These are phyloP conservation scores for Claviceps sorghi DNA, from an alignment of 2,329 filamentous ascomycete genomes.

Conservation along the genomic window DNA sequence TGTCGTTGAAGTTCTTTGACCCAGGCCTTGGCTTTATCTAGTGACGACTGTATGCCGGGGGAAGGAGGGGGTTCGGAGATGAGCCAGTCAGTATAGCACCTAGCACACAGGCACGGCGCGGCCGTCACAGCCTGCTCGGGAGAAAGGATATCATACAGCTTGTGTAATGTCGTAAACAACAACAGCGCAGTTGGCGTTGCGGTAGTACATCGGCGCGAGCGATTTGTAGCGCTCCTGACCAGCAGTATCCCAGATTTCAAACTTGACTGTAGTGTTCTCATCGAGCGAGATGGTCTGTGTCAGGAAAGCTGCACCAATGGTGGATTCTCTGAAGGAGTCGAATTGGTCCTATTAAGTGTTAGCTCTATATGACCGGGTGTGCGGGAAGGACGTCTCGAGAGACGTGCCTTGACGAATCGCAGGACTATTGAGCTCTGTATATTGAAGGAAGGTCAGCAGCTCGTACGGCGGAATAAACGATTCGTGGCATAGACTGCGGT, in stretches of 20 bases:
- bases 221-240: conserved; percentile 99
- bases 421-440: conserved; percentile 85
- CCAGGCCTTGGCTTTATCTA: conserved; percentile 99
- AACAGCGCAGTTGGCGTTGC: conserved; percentile 97
- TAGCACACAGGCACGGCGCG: not conserved
- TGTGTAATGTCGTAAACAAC: conserved; percentile 99
- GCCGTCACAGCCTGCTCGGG: not conserved
- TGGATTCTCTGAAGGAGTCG: conserved; percentile 91
- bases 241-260: conserved; percentile 98
- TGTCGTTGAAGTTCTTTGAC: conserved; percentile 97
- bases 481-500: not conserved
- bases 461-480: conserved; percentile 2
- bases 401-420: conserved; percentile 88
- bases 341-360: conserved; percentile 69
- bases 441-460: conserved; percentile 9
- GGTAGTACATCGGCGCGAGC: conserved; percentile 97
- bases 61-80: no score
- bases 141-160: conserved; percentile 50
- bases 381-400: not conserved
- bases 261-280: conserved; percentile 97
- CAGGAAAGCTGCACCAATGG: conserved; percentile 94
- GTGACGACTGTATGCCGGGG: conserved; percentile 52
- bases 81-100: not conserved
- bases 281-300: conserved; percentile 98
- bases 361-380: not conserved